These are phyloP conservation scores for Hyaloscypha bicolor DNA, from an alignment of 495 filamentous ascomycete species.

Conservation along the genomic window DNA sequence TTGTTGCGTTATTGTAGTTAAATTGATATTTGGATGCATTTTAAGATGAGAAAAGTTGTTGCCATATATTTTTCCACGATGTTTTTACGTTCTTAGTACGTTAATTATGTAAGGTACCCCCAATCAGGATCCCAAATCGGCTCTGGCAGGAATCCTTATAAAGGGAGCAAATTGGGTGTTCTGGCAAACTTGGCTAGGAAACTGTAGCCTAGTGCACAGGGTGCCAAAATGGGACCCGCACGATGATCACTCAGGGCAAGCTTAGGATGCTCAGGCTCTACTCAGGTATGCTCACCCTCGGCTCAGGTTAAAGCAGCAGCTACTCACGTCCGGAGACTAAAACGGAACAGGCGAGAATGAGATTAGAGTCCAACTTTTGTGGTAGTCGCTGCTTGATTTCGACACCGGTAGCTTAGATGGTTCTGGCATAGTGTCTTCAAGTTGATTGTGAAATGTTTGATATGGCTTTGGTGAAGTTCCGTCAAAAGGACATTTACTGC, in stretches of 20 bases:
- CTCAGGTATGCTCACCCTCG: neutral
- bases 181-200: constrained; percentile 8
- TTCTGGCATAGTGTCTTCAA: too few relatives aligned
- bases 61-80: too few relatives aligned
- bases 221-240: constrained; percentile 7
- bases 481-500: too few relatives aligned
- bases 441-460: too few relatives aligned
- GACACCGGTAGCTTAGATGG: too few relatives aligned
- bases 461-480: too few relatives aligned
- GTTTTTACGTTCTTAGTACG: neutral
- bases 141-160: neutral
- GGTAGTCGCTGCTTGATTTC: too few relatives aligned
- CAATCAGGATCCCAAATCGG: constrained; percentile 5
- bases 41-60: too few relatives aligned
- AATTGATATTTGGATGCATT: too few relatives aligned
- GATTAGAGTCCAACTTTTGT: neutral
- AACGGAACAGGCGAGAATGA: neutral
- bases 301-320: neutral
- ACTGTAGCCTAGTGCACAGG: constrained; percentile 6
- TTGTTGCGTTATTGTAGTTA: constrained; percentile 14
- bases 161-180: neutral
- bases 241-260: neutral
- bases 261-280: constrained; percentile 4
- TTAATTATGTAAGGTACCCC: constrained; percentile 1
- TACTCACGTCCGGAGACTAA: neutral